A percentile compares a stretch with the other conserved stretches of the same genome.
phyloP scores from a whole-genome alignment of 2,329 filamentous ascomycete genomes.

The Fusarium sp. region DNA sequence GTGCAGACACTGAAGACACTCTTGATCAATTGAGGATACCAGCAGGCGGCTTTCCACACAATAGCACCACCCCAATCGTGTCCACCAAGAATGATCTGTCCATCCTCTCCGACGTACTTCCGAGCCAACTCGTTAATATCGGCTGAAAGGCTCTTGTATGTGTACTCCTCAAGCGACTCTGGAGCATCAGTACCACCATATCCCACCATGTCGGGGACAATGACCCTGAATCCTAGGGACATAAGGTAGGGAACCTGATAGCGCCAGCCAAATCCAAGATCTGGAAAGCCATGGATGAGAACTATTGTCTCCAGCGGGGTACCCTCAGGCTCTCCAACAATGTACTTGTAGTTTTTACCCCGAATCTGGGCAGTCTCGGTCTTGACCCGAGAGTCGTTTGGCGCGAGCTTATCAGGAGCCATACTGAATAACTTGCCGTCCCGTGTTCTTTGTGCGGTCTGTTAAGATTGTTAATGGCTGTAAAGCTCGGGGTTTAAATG shows the following conservation, averaged over 20 bases:
- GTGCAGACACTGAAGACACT: constrained; percentile 85
- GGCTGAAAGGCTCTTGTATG: constrained; percentile 75
- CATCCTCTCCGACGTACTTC: constrained; percentile 57
- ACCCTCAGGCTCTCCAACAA: constrained; percentile 62
- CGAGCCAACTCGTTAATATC: constrained; percentile 79
- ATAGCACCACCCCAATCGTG: constrained; percentile 92
- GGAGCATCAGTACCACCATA: constrained; percentile 83
- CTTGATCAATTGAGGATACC: constrained; percentile 76
- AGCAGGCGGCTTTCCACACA: constrained; percentile 78
- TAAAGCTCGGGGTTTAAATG: not conserved
- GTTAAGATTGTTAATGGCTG: constrained; percentile 15
- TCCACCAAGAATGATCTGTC: constrained; percentile 80
- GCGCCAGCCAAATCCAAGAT: constrained; percentile 86
- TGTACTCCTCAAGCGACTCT: constrained; percentile 70
- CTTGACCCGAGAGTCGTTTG: constrained; percentile 73
- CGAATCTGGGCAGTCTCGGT: constrained; percentile 72
- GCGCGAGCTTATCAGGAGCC: constrained; percentile 71
- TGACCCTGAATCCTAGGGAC: constrained; percentile 77
- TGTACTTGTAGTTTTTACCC: constrained; percentile 76
- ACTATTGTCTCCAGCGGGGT: constrained; percentile 61
- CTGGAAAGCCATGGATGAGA: constrained; percentile 81
- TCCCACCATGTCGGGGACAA: constrained; percentile 87
- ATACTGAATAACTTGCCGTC: constrained; percentile 46
- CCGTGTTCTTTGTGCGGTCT: not conserved
- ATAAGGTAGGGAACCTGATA: constrained; percentile 84